These are phyloP conservation scores for Fusarium beomiforme DNA, from an alignment of 2,329 filamentous ascomycete genomes.

Conservation along the genomic window DNA sequence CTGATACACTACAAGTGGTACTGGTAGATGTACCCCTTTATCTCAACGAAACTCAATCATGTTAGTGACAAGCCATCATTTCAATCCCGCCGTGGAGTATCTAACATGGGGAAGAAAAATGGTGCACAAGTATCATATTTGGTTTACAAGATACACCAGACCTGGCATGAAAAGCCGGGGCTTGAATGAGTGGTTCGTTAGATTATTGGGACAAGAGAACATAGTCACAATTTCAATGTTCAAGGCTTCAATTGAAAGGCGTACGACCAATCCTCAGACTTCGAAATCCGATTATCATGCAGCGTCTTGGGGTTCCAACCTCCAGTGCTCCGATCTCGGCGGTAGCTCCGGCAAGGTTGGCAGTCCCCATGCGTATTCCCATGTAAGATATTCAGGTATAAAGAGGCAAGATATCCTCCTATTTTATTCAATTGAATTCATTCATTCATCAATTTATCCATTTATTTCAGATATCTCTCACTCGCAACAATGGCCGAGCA, in stretches of 20 bases:
- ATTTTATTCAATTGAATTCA: neutral
- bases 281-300: neutral
- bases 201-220: neutral
- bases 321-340: constrained; percentile 42
- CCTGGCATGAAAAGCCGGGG: too few species aligned
- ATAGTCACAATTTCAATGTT: neutral
- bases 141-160: too few species aligned
- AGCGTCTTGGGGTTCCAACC: neutral
- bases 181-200: neutral
- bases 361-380: constrained; percentile 25
- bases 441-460: neutral
- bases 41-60: neutral
- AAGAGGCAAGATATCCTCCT: neutral
- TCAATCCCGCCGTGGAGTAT: neutral
- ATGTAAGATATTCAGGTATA: constrained; percentile 21
- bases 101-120: neutral
- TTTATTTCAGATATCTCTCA: neutral
- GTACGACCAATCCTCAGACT: neutral
- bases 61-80: neutral
- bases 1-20: neutral
- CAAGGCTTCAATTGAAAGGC: neutral
- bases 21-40: neutral
- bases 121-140: neutral
- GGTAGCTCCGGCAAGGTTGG: constrained; percentile 1
- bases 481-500: constrained; percentile 33